phyloP scores from a whole-genome alignment of 345 rosid species.

The Hibiscus syriacus region DNA sequence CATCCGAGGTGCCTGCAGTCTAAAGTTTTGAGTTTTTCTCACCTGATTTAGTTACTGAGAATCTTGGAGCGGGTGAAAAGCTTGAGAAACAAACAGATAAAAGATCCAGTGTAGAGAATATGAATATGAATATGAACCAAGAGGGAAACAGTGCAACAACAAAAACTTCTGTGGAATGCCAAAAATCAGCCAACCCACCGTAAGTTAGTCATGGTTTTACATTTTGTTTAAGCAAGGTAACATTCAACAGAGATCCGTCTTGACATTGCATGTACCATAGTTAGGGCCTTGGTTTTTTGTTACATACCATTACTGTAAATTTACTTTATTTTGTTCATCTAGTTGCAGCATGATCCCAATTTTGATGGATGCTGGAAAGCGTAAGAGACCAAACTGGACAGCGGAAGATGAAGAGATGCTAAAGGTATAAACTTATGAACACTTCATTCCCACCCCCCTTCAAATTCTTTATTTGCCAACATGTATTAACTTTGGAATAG shows the following conservation, averaged over 20 bases:
- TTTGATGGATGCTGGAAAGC: constrained; percentile 17
- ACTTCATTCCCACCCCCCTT: neutral
- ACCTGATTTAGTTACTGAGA: too few relatives aligned
- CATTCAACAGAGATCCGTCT: neutral
- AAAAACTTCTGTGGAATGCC: neutral
- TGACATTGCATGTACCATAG: neutral
- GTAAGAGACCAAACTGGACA: constrained; percentile 30
- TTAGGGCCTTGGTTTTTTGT: neutral
- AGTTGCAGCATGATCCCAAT: constrained; percentile 17
- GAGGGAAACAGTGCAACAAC: neutral
- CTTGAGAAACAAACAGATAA: neutral
- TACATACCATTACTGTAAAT: neutral
- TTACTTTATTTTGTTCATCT: neutral
- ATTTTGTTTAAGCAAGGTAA: neutral
- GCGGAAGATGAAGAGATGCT: constrained; percentile 38
- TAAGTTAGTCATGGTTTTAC: constrained; percentile 12
- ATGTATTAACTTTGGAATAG: neutral
- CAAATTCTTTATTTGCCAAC: neutral
- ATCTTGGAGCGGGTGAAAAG: neutral
- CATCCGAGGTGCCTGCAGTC: too few relatives aligned
- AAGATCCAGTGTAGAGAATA: neutral
- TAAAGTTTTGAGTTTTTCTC: too few relatives aligned
- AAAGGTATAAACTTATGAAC: constrained; percentile 21
- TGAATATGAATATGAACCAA: neutral
- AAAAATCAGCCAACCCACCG: constrained; percentile 6